Conservation (phyloP, 805 yeast species). For the Kodamaea restingae region DNA sequence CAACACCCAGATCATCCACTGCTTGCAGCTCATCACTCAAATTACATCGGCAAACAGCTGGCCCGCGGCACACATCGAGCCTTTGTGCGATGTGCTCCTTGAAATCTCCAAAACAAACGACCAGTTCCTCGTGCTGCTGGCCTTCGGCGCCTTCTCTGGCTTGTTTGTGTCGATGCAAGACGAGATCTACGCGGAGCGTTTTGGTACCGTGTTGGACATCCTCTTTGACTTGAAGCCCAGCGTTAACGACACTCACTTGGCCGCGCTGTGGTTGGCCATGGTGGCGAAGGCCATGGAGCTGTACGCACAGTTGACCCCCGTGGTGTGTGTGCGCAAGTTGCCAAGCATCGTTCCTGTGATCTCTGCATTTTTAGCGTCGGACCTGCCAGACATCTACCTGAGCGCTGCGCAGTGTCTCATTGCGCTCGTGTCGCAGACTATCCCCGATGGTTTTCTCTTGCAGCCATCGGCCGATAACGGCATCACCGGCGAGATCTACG, state of each 20-base stretch:
- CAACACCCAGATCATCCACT: conserved; percentile 63
- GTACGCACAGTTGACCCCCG: conserved; percentile 31
- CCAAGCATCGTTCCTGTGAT: conserved; percentile 49
- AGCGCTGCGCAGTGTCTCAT: conserved; percentile 86
- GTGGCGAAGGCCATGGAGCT: conserved; percentile 71
- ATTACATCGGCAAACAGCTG: conserved; percentile 76
- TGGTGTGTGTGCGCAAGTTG: conserved; percentile 49
- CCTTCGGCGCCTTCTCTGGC: conserved; percentile 81
- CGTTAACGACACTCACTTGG: conserved; percentile 73
- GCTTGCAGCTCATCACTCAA: conserved; percentile 68
- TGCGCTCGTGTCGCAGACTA: conserved; percentile 65
- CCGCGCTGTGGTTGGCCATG: conserved; percentile 94
- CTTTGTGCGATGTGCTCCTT: conserved; percentile 70
- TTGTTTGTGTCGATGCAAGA: conserved; percentile 63
- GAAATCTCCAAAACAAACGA: conserved; percentile 78
- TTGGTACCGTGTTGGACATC: conserved; percentile 59
- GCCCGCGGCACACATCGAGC: conserved; percentile 68
- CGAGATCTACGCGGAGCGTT: conserved; percentile 59
- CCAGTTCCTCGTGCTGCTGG: conserved; percentile 75
- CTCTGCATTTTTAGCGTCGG: conserved; percentile 63
- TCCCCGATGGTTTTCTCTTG: conserved; percentile 58
- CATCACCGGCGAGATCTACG: conserved; percentile 49
- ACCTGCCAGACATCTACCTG: conserved; percentile 55
- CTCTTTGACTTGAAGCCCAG: conserved; percentile 81
- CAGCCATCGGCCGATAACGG: conserved; percentile 40